Evolutionary conservation across 2,329 filamentous ascomycete species (phyloP), one percentile per base, ranked within the genome.

Genomic region (Talaromyces verruculosus): DNA sequence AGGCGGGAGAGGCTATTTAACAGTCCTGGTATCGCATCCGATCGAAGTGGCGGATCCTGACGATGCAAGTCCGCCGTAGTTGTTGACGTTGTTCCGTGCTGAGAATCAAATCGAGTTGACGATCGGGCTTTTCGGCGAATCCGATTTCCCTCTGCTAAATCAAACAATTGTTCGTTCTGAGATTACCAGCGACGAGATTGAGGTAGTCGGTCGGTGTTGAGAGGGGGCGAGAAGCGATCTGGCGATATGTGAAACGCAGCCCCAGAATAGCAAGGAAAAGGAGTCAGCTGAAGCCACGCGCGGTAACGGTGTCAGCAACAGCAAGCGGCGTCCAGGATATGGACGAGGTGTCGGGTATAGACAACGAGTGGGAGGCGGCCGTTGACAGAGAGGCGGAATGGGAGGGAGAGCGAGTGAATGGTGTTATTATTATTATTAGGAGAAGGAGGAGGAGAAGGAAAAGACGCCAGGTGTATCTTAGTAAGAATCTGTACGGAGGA

Each of bases 41-140:
- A 57, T 63, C 37, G 33, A 62, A 39, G 33, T 41, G 60, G 60
- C 60, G 60, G 60, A 62, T 47, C 60, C 45, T 62, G 60, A 62
- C 60, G 59, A 62, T 22, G 60, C 45, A 62, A 53, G 45, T 53
- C 60, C 60, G 45, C 60, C 60, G 60, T 28, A 2, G 43, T 41
- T 37, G 13, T 25, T 19, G 25, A 10, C 15, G n/a, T 30, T 30
- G 25, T 33, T n/a, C 25, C 49, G 47, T 7, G 22, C 47, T 51
- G 13, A 51, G 30, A n/a, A 7, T 17, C 17, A 10, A n/a, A 13
- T 53, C 4, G 6, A 53, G 3, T n/a, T 11, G 17, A 53, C 15
- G 22, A 53, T 10, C 11, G 4, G 25, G 5, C 35, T 19, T 43
- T 55, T 22, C 2, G 8, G 30, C 2, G 4, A 19, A 6, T n/a